Conservation (phyloP, 352 stramenopile species). For the Pythium dissimile region DNA sequence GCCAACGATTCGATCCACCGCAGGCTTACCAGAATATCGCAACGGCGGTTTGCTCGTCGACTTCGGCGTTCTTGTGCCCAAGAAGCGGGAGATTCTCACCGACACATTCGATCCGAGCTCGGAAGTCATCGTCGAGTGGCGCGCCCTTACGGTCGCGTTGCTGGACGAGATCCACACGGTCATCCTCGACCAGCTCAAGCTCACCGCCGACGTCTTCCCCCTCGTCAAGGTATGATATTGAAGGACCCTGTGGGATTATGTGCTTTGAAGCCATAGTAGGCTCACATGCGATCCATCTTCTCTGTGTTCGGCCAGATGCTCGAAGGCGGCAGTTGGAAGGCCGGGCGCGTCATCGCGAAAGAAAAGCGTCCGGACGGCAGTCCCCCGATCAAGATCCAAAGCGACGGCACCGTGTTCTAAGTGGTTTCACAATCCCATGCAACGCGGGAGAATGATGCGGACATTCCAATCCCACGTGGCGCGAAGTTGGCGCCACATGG, state of each 20-base stretch:
- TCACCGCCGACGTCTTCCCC: constrained; percentile 72
- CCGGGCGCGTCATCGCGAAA: constrained; percentile 76
- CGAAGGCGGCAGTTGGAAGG: constrained; percentile 85
- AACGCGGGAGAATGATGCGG: too few species aligned
- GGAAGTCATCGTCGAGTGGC: constrained; percentile 85
- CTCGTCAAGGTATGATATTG: constrained; percentile 72
- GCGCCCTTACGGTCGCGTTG: constrained; percentile 75
- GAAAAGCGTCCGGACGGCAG: constrained; percentile 63
- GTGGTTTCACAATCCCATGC: neutral
- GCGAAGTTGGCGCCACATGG: neutral
- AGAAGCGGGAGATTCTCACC: constrained; percentile 46
- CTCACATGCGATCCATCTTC: too few species aligned
- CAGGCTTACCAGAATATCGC: constrained; percentile 78
- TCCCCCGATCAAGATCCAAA: constrained; percentile 83
- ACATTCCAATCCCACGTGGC: neutral
- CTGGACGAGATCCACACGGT: constrained; percentile 74
- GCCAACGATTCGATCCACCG: too few species aligned
- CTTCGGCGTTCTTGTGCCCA: constrained; percentile 72
- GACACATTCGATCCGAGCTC: constrained; percentile 59
- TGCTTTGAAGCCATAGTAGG: too few species aligned
- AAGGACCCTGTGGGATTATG: too few species aligned
- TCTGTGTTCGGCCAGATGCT: constrained; percentile 45
- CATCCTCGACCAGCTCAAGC: constrained; percentile 57
- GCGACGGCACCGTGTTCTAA: constrained; percentile 85
- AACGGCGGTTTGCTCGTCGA: constrained; percentile 83